Evolutionary conservation across 139 green algal genomes (phyloP).

Genomic region (Diplosphaera chodatii): DNA sequence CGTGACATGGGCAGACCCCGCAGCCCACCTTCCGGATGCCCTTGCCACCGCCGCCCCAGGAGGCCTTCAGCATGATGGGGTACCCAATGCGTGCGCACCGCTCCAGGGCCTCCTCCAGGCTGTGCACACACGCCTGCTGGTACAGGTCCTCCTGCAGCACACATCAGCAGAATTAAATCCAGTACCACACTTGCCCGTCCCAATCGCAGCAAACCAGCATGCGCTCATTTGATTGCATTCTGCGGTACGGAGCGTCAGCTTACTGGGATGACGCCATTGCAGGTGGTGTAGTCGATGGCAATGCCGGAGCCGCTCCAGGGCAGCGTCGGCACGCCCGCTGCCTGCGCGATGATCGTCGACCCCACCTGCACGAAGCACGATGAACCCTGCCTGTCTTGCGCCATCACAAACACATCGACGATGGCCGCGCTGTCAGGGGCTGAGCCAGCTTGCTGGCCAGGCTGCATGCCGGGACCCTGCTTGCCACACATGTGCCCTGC

Average conservation of each 20-base stretch:
- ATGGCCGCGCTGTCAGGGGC: no score
- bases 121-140: slow-evolving; percentile 60
- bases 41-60: slow-evolving; percentile 95
- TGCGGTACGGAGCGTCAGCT: no score
- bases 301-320: slow-evolving; percentile 85
- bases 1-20: no score
- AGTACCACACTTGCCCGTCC: no score
- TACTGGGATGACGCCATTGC: slow-evolving; percentile 62
- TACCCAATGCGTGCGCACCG: slow-evolving; percentile 79
- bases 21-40: slow-evolving; percentile 77
- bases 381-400: background rate
- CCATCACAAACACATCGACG: no score
- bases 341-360: slow-evolving; percentile 92
- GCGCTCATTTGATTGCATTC: no score
- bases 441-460: no score
- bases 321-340: slow-evolving; percentile 85
- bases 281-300: slow-evolving; percentile 54
- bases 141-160: background rate
- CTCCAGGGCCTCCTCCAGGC: slow-evolving; percentile 59
- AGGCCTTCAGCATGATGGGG: slow-evolving; percentile 96
- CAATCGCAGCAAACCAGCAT: no score
- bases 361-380: slow-evolving; percentile 47
- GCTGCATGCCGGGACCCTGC: no score
- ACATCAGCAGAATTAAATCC: no score
- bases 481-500: no score